Base-by-base conservation (phyloP, 768 basidiomycete species). In the Boletus reticulatus region DNA sequence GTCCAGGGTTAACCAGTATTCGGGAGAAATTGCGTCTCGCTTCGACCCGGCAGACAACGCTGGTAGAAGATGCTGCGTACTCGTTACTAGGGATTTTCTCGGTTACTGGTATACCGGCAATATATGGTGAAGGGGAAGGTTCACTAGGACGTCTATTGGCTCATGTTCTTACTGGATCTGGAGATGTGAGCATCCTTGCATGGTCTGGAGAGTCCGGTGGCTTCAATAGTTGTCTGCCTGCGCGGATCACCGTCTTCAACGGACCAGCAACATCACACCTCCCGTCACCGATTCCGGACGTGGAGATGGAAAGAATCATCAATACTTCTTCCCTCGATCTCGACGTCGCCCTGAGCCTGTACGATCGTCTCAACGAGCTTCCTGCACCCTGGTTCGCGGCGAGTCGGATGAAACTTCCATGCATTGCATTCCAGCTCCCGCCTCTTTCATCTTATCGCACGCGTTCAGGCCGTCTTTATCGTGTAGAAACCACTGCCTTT, bases 101-200 rank as follows among this genome's bases (percentile, higher is more conserved):
- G 19, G 52, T 53, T 16, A 10, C 36, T 0, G 44, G 51, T 9
- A 10, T 53, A 9, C 27, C 37, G 1, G 17, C 16, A 6, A 53
- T 50, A 6, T 53, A 53, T 14, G 52, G 46, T 22, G 52, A 39
- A 36, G 34, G 34, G 34, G 34, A 36, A 6, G 34, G 12, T 14
- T 36, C 34, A 5, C 14, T 36, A 36, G 52, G 52, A 11, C 52
- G 46, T 14, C 24, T 50, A 6, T 12, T 53, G 20, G 47, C 52
- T 1, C 37, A 49, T 19, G 22, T 53, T n/a, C 52, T 53, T 14
- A 1, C 46, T 0, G 46, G 34, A 0, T 53, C 52, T 3, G 53
- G 56, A 31, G 48, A 57, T 4, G n/a, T 11, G n/a, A 48, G 46
- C 6, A 38, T 57, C 24, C 56, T 57, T 3, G 53, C 53, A 44